Base-by-base conservation (phyloP, 1,284 basidiomycete genomes). In the Laetiporus sulphureus region DNA sequence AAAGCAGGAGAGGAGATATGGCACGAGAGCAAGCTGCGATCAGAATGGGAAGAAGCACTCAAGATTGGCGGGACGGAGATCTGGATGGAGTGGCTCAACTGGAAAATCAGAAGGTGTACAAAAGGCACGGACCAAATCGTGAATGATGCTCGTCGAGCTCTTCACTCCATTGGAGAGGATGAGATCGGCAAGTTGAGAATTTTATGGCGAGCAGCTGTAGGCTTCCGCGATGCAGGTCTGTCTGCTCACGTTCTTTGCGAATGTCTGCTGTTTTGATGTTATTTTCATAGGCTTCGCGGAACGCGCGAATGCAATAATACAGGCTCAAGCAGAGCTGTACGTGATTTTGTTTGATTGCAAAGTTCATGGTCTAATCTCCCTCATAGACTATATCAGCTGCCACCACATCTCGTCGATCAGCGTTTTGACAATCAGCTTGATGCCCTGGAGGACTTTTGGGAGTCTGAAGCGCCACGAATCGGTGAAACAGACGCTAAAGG, bases 11-110 rank as follows among this genome's bases (percentile, higher is more conserved):
- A 84, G 58, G 74, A 81, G 45, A 52, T 83, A n/a, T 88, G 82
- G 85, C 59, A 71, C 23, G 65, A 69, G 44, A 64, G 65, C 36
- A 71, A 77, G 60, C 52, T 82, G 8, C 48, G 57, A 16, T 62
- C 67, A 11, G 83, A 91, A 54, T 93, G 90, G 90, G 79, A 84
- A 38, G 68, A 73, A 30, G 78, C 83, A 1, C 61, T 87, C 47
- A 53, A 66, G 19, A 63, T 71, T 7, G 71, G 70, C 30, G 64
- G 67, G 25, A 65, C 74, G 23, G 66, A 69, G 40, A 66, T 87
- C 13, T 81, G 76, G 73, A 72, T 84, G 61, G 80, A 80, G 48
- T 90, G 83, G 85, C 55, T 87, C 4, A 82, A 84, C 50, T 88
- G 83, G 85, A 69, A 72, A 41, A 73, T 82, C 23, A 65, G 75